These are phyloP conservation scores for Saksenaea vasiformis DNA, from an alignment of 371 early-diverging fungal genomes.

Conservation along the genomic window DNA sequence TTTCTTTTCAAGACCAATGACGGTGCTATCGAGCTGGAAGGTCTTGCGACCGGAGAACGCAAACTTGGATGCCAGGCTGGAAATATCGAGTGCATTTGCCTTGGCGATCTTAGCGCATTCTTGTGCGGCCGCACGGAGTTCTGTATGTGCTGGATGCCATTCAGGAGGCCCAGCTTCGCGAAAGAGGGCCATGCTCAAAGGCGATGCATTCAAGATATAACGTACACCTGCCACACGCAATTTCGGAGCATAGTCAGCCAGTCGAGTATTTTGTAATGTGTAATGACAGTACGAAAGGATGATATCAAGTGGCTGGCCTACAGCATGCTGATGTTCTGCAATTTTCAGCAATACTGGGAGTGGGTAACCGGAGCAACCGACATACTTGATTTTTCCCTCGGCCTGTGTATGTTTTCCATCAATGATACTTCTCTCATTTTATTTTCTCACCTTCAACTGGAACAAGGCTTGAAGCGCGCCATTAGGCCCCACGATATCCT, in stretches of 20 bases:
- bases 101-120: conserved; percentile 46
- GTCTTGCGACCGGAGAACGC: conserved; percentile 56
- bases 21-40: conserved; percentile 54
- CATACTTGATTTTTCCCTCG: conserved; percentile 66
- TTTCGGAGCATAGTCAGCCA: conserved; percentile 56
- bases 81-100: conserved; percentile 43
- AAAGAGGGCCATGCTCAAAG: conserved; percentile 77
- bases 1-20: conserved; percentile 68
- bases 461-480: conserved; percentile 69
- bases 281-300: conserved; percentile 78
- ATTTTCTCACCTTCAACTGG: conserved; percentile 59
- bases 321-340: conserved; percentile 60
- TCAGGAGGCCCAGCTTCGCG: conserved; percentile 60
- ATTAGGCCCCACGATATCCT: conserved; percentile 54
- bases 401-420: conserved; percentile 19
- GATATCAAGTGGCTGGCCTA: conserved; percentile 68
- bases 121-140: conserved; percentile 57
- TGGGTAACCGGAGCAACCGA: conserved; percentile 81
- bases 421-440: neutral
- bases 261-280: conserved; percentile 67
- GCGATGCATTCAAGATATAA: conserved; percentile 73
- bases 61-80: conserved; percentile 68
- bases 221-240: conserved; percentile 64
- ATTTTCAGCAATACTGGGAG: conserved; percentile 68
- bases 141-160: conserved; percentile 77